Percentiles rank a stretch among this genome's conserved stretches.
phyloP scores from a whole-genome alignment of 2,329 filamentous ascomycete genomes.

The Fusarium sarcochroum region DNA sequence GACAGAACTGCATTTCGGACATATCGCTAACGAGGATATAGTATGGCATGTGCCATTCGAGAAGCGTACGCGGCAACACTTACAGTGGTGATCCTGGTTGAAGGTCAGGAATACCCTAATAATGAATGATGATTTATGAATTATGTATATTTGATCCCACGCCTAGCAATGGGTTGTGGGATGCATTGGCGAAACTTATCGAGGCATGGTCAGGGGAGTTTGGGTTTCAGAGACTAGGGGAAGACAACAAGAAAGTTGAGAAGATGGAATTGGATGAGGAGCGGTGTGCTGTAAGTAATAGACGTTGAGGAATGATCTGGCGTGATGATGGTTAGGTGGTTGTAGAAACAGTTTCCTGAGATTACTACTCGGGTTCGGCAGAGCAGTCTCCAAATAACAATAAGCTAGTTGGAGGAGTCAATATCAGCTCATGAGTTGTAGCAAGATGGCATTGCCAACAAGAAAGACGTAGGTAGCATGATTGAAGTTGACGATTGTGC shows the following conservation, averaged over 20 bases:
- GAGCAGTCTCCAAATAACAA: neutral
- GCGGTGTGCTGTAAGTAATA: slow-evolving; percentile 22
- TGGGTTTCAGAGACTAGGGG: slow-evolving; percentile 14
- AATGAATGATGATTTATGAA: slow-evolving; percentile 55
- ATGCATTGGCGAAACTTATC: slow-evolving; percentile 18
- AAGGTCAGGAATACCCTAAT: slow-evolving; percentile 61
- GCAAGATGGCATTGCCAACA: slow-evolving; percentile 11
- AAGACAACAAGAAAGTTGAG: slow-evolving; percentile 10
- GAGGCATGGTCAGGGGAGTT: slow-evolving; percentile 28
- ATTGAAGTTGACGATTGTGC: slow-evolving; percentile 1
- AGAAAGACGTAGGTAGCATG: slow-evolving; percentile 7
- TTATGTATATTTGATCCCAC: slow-evolving; percentile 35
- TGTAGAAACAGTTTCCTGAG: slow-evolving; percentile 11
- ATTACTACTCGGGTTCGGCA: slow-evolving; percentile 9
- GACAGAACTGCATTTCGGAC: neutral
- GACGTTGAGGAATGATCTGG: slow-evolving; percentile 12
- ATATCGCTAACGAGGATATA: slow-evolving; percentile 48
- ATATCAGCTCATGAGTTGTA: slow-evolving; percentile 19
- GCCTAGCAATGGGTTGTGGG: slow-evolving; percentile 21
- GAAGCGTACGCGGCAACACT: slow-evolving; percentile 82
- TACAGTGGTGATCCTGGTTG: slow-evolving; percentile 78
- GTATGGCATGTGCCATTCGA: slow-evolving; percentile 80
- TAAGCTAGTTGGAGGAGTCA: neutral
- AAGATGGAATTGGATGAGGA: slow-evolving; percentile 15
- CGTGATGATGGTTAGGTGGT: slow-evolving; percentile 15